Evolutionary conservation across 2,329 filamentous ascomycete genomes (phyloP), one percentile per base, ranked within the genome.

Genomic region (Aureobasidium namibiae): DNA sequence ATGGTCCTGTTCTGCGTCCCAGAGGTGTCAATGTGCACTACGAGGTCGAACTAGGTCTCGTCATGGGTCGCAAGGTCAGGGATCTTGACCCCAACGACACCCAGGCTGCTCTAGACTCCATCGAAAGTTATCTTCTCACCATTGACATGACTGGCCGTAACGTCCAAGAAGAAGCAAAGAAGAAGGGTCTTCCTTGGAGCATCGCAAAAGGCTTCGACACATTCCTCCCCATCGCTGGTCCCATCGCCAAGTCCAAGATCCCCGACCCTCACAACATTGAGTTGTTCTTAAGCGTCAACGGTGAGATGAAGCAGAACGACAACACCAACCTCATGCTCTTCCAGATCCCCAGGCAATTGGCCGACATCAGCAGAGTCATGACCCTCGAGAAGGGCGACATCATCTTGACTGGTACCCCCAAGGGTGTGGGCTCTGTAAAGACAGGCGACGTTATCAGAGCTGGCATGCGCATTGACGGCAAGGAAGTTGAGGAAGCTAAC

Each of bases 61-160:
- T 99, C 61, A 90, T 99, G 63, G 90, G 90, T 72, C 92, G 90
- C 78, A 81, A 80, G 33, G 75, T 96, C 54, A 82, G 83, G 65
- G 88, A 97, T 73, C 77, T 96, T 33, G 79, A 88, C 67, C 82
- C 85, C 9, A 78, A 84, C n/a, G 88, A 95, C 69, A 81, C 84
- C 61, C 75, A 88, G 72, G 84, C 82, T n/a, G 90, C 90, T 26
- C 72, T 95, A 66, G 89, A 90, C 68, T 85, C 90, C 41, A 91
- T 97, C 72, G 84, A 88, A 65, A 86, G 89, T 68, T 99, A 97
- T 74, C 83, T 92, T 65, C 81, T 97, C 48, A 86, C 89, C 66
- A 96, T 99, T 68, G 94, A 99, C 76, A 95, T 99, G 90, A 99
- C 94, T 10, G 94, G 89, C 0, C 88, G 94, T 65, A 97, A 97